phyloP scores from a whole-genome alignment of 108 stramenopile genomes.

The Nannochloropsis gaditana region DNA sequence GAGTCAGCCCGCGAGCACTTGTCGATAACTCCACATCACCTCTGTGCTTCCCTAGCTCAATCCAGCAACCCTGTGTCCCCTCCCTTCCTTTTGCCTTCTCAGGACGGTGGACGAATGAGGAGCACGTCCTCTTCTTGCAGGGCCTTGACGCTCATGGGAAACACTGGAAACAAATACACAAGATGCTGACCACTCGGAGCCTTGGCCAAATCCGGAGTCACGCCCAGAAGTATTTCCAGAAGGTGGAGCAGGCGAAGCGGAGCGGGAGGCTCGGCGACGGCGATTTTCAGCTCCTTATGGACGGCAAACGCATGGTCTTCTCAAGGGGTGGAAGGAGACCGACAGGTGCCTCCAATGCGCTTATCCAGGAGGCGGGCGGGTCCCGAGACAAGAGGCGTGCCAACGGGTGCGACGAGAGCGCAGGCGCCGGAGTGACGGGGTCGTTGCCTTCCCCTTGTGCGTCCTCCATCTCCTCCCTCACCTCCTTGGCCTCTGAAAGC shows the following conservation, averaged over 20 bases:
- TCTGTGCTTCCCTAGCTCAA: too few relatives aligned
- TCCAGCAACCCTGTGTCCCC: background rate
- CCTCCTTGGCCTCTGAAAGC: too few relatives aligned
- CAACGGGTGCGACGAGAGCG: too few relatives aligned
- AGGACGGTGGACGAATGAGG: constrained; percentile 59
- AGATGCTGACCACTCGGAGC: constrained; percentile 80
- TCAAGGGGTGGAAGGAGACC: too few relatives aligned
- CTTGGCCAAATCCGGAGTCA: constrained; percentile 64
- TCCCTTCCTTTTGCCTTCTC: background rate
- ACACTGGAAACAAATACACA: constrained; percentile 71
- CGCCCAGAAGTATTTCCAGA: constrained; percentile 55
- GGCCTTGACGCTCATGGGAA: constrained; percentile 80
- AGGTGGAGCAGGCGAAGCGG: constrained; percentile 42
- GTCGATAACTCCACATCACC: too few relatives aligned
- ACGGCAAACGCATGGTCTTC: background rate
- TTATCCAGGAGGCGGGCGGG: too few relatives aligned
- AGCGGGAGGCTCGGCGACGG: background rate
- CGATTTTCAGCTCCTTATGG: background rate
- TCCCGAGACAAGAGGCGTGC: too few relatives aligned
- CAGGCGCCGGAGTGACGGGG: too few relatives aligned
- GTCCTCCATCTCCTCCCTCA: too few relatives aligned
- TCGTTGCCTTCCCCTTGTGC: too few relatives aligned
- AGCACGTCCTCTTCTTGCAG: constrained; percentile 80
- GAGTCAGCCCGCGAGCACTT: too few relatives aligned
- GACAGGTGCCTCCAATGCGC: too few relatives aligned